A percentile compares a stretch with the other conserved stretches of the same genome.
phyloP scores from a whole-genome alignment of 768 basidiomycete genomes.

The Boletus edulis region DNA sequence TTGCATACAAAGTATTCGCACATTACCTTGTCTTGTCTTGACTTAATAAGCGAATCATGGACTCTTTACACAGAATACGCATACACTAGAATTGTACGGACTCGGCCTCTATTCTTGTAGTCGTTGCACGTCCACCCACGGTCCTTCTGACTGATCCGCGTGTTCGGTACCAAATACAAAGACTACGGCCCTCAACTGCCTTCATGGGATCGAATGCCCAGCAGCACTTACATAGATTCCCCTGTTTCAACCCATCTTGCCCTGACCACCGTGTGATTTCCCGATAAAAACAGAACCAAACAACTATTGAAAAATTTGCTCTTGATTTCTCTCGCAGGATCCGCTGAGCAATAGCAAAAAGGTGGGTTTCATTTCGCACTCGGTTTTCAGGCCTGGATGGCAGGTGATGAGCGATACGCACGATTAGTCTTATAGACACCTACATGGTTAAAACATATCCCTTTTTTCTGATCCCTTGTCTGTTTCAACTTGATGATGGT shows the following conservation, averaged over 20 bases:
- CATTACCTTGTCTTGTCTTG: conserved; percentile 5
- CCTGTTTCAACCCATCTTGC: background rate
- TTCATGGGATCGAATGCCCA: background rate
- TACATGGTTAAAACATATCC: conserved; percentile 60
- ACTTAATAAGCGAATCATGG: conserved; percentile 8
- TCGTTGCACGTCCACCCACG: conserved; percentile 7
- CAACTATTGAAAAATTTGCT: conserved; percentile 1
- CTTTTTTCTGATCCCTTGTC: conserved; percentile 18
- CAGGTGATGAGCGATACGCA: conserved; percentile 56
- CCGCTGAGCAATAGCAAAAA: background rate
- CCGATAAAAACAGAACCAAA: conserved; percentile 14
- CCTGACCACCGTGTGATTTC: background rate
- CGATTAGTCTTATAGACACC: conserved; percentile 96
- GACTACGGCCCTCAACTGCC: background rate
- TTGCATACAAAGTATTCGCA: conserved; percentile 12
- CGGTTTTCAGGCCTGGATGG: background rate
- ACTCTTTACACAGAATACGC: conserved; percentile 11
- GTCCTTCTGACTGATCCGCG: background rate
- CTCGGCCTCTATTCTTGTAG: conserved; percentile 18
- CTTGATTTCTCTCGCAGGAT: no score
- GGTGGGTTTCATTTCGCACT: conserved; percentile 8
- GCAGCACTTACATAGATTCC: no score
- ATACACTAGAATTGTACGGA: conserved; percentile 16
- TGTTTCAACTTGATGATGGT: background rate
- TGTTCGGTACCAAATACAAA: background rate